phyloP scores from a whole-genome alignment of 805 yeast genomes.

The Kazachstania taianensis region DNA sequence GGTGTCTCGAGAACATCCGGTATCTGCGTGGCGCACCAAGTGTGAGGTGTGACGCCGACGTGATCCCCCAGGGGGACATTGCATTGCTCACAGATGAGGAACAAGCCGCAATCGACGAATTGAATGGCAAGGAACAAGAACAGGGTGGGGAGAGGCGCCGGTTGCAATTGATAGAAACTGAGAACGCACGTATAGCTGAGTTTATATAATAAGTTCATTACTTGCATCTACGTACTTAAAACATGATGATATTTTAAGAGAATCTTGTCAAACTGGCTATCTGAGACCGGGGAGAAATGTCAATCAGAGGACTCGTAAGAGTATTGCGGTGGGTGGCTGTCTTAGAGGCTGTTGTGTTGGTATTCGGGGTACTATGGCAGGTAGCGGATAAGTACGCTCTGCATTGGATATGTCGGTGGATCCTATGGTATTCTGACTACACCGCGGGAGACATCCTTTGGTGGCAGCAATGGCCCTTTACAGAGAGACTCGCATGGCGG shows the following conservation, averaged over 20 bases:
- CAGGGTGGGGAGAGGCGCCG: slow-evolving; percentile 27
- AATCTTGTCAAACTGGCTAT: too few relatives aligned
- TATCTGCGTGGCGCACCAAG: slow-evolving; percentile 86
- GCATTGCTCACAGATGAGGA: slow-evolving; percentile 37
- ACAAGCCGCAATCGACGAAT: slow-evolving; percentile 27
- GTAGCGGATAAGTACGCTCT: background rate
- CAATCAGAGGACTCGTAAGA: too few relatives aligned
- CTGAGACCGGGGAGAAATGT: too few relatives aligned
- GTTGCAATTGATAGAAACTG: too few relatives aligned
- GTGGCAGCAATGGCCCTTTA: slow-evolving; percentile 22
- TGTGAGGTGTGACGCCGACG: slow-evolving; percentile 75
- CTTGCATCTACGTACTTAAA: too few relatives aligned
- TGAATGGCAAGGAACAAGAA: slow-evolving; percentile 33
- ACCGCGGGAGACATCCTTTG: slow-evolving; percentile 15
- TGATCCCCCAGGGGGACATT: slow-evolving; percentile 56
- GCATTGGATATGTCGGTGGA: slow-evolving; percentile 6
- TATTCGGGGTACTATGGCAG: background rate
- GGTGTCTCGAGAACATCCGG: slow-evolving; percentile 71
- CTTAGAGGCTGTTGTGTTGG: slow-evolving; percentile 1
- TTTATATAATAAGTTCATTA: too few relatives aligned
- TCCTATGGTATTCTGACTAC: slow-evolving; percentile 13
- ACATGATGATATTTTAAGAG: too few relatives aligned
- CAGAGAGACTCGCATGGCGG: slow-evolving; percentile 20
- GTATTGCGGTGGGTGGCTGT: too few relatives aligned
- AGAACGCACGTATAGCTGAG: too few relatives aligned